Conservation (phyloP, 1,284 basidiomycete species). For the Boletus semigastroideus region DNA sequence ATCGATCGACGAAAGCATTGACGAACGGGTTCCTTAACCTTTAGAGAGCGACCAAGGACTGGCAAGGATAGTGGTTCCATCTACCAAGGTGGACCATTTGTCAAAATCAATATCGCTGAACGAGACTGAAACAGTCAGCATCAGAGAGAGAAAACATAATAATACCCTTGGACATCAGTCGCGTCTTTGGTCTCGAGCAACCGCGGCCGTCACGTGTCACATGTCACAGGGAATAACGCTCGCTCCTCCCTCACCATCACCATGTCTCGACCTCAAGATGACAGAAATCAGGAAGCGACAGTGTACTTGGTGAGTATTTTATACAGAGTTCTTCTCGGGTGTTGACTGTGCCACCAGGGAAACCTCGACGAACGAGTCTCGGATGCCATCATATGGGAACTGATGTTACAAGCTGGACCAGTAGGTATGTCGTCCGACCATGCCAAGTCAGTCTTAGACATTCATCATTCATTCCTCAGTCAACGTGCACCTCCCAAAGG, state of each 20-base stretch:
- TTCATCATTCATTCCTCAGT: constrained; percentile 48
- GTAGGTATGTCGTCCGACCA: constrained; percentile 65
- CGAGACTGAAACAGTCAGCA: background rate
- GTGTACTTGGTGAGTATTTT: constrained; percentile 77
- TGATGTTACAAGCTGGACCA: constrained; percentile 98
- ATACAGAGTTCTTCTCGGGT: background rate
- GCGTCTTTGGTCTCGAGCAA: too few species aligned
- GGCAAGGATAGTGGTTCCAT: background rate
- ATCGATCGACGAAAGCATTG: background rate
- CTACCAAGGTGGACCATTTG: constrained; percentile 6
- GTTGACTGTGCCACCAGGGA: constrained; percentile 54
- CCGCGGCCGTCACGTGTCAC: too few species aligned
- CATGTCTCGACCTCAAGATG: constrained; percentile 87
- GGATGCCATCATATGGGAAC: constrained; percentile 95
- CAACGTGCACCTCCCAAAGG: constrained; percentile 99
- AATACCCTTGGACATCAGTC: background rate
- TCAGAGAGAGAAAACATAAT: background rate
- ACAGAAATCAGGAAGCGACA: constrained; percentile 93
- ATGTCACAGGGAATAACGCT: background rate
- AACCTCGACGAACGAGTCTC: constrained; percentile 95
- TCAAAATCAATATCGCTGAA: constrained; percentile 1
- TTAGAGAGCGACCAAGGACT: constrained; percentile 1
- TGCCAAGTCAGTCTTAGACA: background rate
- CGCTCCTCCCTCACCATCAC: background rate
- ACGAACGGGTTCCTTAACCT: background rate